phyloP scores from a whole-genome alignment of 2,329 filamentous ascomycete genomes.

The Colletotrichum sp. region DNA sequence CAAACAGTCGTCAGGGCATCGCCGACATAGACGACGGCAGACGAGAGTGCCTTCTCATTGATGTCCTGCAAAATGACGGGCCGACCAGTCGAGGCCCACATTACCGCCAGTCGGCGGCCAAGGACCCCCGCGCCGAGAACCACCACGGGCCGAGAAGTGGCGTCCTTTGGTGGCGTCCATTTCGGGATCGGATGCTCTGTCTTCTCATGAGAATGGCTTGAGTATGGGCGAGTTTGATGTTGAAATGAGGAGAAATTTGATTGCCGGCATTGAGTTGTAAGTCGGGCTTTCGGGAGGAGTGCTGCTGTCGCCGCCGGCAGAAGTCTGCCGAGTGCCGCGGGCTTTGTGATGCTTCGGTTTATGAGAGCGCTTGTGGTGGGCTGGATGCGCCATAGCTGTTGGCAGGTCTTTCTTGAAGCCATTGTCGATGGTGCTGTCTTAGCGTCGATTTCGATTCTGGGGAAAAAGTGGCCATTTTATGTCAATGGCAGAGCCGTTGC shows the following conservation, averaged over 20 bases:
- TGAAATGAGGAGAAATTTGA: conserved; percentile 3
- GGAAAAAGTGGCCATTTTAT: neutral
- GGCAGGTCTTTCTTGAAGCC: conserved; percentile 4
- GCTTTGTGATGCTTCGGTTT: neutral
- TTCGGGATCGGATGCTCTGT: neutral
- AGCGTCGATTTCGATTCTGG: neutral
- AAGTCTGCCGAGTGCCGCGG: neutral
- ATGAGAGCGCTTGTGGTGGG: neutral
- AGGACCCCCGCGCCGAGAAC: conserved; percentile 46
- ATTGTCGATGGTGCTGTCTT: neutral
- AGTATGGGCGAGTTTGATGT: conserved; percentile 2
- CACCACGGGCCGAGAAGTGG: conserved; percentile 39
- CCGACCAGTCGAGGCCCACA: conserved; percentile 32
- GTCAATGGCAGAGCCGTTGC: neutral
- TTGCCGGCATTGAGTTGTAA: conserved; percentile 2
- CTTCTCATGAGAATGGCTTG: neutral
- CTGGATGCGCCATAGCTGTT: conserved; percentile 14
- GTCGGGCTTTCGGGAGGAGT: neutral
- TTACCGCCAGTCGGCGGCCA: conserved; percentile 40
- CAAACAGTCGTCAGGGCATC: conserved; percentile 36
- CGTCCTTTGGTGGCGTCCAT: conserved; percentile 30
- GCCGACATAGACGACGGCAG: conserved; percentile 34
- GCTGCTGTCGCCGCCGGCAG: neutral
- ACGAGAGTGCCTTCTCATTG: conserved; percentile 24
- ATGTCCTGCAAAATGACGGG: conserved; percentile 32